Evolutionary conservation across 1,139 yeast genomes (phyloP), one percentile per base, ranked within the genome.

Genomic region (Meyerozyma smithsonii): DNA sequence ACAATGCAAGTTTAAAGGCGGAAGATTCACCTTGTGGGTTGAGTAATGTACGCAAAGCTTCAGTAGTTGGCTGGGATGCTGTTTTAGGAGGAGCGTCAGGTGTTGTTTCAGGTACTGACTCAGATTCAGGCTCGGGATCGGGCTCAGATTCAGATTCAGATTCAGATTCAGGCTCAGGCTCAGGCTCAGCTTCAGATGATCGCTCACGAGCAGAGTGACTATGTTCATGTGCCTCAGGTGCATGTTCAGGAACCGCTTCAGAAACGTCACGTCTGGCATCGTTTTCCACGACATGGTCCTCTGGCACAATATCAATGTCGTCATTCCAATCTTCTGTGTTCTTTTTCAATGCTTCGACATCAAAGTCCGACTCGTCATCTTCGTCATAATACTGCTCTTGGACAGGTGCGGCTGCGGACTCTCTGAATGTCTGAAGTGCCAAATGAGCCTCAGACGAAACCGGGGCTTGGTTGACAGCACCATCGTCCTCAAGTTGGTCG

Each of bases 1-100:
- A 50, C 30, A 66, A 57, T 0, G 62, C 66, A 38, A 69, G 55
- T 37, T 56, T 60, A 55, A 69, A 67, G 4, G 56, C 54, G 3
- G 45, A 24, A 3, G 49, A 36, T 34, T 42, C 42, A 21, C 42
- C 42, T 46, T 37, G 61, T 8, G 84, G 75, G 47, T 81, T 81
- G 63, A 86, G 81, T 38, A 85, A 61, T 0, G 76, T 61, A 56
- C 94, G 75, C 38, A 85, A 72, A 0, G 75, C 69, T 50, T 81
- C 90, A 0, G 88, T 74, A 16, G 59, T 72, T 47, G 25, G 25
- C 12, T 5, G 25, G n/a, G n/a, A n/a, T n/a, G n/a, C n/a, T n/a
- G n/a, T n/a, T n/a, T n/a, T n/a, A n/a, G n/a, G n/a, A n/a, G n/a
- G n/a, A 23, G 25, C 24, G 6, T 20, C 8, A 20, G 24, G 8